A percentile compares a stretch with the other conserved stretches of the same genome.
Evolutionary conservation across 2,329 filamentous ascomycete genomes (phyloP).

Genomic region (Pyrenophora teres): DNA sequence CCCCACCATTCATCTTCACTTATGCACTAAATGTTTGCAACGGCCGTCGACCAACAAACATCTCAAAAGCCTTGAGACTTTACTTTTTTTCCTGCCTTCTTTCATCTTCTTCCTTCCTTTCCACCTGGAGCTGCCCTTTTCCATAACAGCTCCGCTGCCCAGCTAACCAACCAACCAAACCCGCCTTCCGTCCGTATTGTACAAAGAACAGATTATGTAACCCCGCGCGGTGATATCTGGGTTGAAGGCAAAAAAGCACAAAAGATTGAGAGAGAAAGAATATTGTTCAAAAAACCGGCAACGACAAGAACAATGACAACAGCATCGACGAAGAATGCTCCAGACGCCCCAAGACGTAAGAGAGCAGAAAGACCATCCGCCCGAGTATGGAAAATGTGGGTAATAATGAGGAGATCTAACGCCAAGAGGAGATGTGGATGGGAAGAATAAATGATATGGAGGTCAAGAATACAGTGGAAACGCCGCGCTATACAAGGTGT

Average conservation of each 20-base stretch:
- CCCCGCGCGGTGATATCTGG: not conserved
- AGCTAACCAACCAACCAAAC: not conserved
- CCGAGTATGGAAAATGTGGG: constrained; percentile 7
- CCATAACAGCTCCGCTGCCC: not conserved
- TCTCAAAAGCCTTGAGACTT: too few relatives aligned
- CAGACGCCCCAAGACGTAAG: constrained; percentile 1
- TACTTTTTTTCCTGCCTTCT: too few relatives aligned
- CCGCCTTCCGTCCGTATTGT: constrained; percentile 26
- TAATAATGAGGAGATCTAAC: constrained; percentile 12
- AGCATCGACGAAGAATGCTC: not conserved
- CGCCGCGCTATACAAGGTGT: constrained; percentile 36
- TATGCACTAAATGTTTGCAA: not conserved
- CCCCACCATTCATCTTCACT: too few relatives aligned
- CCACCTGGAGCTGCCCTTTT: not conserved
- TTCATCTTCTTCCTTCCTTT: not conserved
- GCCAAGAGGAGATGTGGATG: constrained; percentile 3
- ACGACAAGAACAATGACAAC: not conserved
- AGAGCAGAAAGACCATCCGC: constrained; percentile 6
- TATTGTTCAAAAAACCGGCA: too few relatives aligned
- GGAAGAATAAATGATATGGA: constrained; percentile 8
- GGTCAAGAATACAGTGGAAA: constrained; percentile 20
- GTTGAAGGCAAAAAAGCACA: not conserved
- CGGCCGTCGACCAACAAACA: too few relatives aligned
- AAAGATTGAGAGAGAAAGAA: not conserved
- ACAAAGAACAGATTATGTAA: constrained; percentile 37